Percentiles rank a stretch among this genome's conserved stretches.
Conservation (phyloP, 345 rosid genomes). For the Punica granatum region DNA sequence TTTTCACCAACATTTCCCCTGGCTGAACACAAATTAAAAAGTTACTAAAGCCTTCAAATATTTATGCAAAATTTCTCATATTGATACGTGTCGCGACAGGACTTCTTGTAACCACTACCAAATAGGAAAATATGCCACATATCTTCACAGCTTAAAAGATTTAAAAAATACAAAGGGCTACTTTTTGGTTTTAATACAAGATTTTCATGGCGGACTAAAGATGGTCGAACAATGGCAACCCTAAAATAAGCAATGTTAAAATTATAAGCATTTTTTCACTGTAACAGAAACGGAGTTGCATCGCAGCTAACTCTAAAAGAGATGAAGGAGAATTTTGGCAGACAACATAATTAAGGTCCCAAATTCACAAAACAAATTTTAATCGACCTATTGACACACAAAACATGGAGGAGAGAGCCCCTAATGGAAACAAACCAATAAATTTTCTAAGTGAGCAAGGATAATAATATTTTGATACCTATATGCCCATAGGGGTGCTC, state of each 20-base stretch:
- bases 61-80: background rate
- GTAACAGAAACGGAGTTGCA: background rate
- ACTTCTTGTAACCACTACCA: background rate
- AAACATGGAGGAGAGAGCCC: background rate
- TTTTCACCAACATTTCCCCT: constrained; percentile 38
- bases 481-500: constrained; percentile 45
- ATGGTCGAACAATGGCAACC: background rate
- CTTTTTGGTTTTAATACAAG: too few relatives aligned
- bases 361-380: background rate
- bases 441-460: background rate
- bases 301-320: background rate
- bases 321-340: background rate
- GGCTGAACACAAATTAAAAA: constrained; percentile 29
- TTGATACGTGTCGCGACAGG: background rate
- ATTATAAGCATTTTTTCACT: background rate
- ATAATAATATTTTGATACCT: constrained; percentile 29
- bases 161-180: background rate
- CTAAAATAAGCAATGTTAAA: background rate
- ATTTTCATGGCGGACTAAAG: background rate
- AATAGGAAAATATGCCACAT: background rate
- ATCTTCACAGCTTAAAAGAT: background rate
- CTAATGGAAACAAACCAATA: background rate
- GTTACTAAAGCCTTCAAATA: background rate
- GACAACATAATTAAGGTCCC: background rate
- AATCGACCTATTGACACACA: background rate